Evolutionary conservation across 2,329 filamentous ascomycete genomes (phyloP), one percentile per base, ranked within the genome.

Genomic region (Gaeumannomyces sp.): DNA sequence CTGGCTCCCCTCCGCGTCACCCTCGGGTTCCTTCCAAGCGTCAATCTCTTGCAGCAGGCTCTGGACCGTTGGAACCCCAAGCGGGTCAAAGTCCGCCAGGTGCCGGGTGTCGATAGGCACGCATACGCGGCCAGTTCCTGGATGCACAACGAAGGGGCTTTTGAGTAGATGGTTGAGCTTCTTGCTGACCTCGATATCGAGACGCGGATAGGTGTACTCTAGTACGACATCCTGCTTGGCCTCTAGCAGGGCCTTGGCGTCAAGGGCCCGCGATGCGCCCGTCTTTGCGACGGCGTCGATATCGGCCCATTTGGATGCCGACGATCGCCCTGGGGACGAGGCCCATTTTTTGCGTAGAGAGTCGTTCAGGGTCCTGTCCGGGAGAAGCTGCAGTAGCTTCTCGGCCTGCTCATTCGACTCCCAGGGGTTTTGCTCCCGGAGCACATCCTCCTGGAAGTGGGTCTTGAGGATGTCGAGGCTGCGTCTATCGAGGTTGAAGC

Each of bases 121-220:
- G 79, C 95, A 99, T 8, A 99, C 92, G 64, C 94, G 82, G 0
- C 95, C 94, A 0, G 95, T 99, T 25, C 93, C 93, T 0, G 95
- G 95, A 75, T 99, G 95, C 53, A 99, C 89, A 67, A 97, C 94
- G 73, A 99, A 99, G 0, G 95, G 95, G 67, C 89, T 93, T 76
- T 99, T 99, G 71, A 99, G 88, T 83, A 99, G 86, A 83, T 99
- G 95, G 79, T 97, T 98, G 65, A 96, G 86, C 75, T 97, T 97
- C 82, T 98, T 98, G 73, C 91, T 95, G 74, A 99, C 95, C 76
- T 97, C 93, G 67, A 95, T 93, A 81, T 99, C 95, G 64, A 99
- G 90, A 56, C 95, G 89, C 3, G 95, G 95, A 76, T 99, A 99
- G 8, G 95, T 97, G 78, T 99, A 98, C 78, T 99, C 95, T 35